Evolutionary conservation across 805 yeast species (phyloP), one percentile per base, ranked within the genome.

Genomic region (Candida pseudoglaebosa): DNA sequence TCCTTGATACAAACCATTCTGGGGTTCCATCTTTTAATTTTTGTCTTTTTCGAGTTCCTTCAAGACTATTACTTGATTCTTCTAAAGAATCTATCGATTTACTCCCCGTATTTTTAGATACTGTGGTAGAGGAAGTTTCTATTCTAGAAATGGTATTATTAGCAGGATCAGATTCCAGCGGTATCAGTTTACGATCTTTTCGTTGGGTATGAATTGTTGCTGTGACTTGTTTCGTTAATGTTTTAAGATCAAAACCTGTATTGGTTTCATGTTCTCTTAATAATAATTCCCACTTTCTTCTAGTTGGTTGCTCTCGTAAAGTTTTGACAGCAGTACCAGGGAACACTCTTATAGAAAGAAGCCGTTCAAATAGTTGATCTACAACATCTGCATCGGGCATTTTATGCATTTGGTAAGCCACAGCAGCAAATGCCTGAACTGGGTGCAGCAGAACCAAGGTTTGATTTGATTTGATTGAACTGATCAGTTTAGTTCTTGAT

Each of bases 261-360:
- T 67, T 69, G 4, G 59, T 55, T 45, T 67, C 71, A 43, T 56
- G 60, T 43, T 69, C 74, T 30, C 65, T 46, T n/a, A 68, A 47
- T 10, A 69, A 49, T 10, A 69, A 50, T 45, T 69, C 73, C 74
- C 74, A 69, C 45, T 69, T 69, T 17, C 74, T 45, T 35, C 52
- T 57, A 3, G 62, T 50, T 4, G 70, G 50, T 36, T 55, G 61
- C 16, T 57, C 60, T 28, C 59, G 48, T 38, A 68, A 49, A 1
- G 63, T 51, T 33, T 50, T 56, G 5, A 62, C 38, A 2, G 70
- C 65, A 28, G 53, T 48, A n/a, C 57, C 65, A 1, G 69, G 54
- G 37, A 69, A 67, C 0, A 56, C 70, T 32, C 73, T 49, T 4
- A 55, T 54, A 3, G 68, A 53, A 4, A 69, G 50, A n/a, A 69